Evolutionary conservation across 768 basidiomycete genomes (phyloP).

Genomic region (Russula lepida): DNA sequence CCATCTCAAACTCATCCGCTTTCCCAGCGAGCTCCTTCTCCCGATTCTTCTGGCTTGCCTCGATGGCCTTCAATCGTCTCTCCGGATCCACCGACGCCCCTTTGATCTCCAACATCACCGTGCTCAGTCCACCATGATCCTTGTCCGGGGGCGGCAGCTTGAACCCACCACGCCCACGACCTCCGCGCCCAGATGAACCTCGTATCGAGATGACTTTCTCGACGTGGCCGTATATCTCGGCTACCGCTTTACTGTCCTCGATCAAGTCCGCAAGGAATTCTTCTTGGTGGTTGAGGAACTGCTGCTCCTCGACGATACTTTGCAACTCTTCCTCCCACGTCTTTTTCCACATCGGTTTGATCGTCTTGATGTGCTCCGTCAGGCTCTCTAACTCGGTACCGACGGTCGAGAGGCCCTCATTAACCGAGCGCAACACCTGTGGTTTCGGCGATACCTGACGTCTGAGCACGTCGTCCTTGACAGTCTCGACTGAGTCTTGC

Average conservation of each 20-base stretch:
- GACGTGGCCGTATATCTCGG: conserved; percentile 82
- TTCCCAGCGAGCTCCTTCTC: conserved; percentile 64
- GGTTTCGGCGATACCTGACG: conserved; percentile 79
- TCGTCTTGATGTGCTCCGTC: conserved; percentile 75
- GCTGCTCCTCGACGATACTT: conserved; percentile 95
- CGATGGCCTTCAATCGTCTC: conserved; percentile 85
- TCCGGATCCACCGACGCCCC: conserved; percentile 77
- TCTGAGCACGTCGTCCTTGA: conserved; percentile 88
- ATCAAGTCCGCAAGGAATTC: conserved; percentile 81
- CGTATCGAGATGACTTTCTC: conserved; percentile 78
- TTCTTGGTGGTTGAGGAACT: conserved; percentile 87
- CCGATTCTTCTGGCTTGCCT: conserved; percentile 72
- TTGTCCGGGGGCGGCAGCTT: conserved; percentile 59
- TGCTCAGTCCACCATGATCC: conserved; percentile 55
- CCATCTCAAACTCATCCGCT: conserved; percentile 78
- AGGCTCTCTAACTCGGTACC: conserved; percentile 66
- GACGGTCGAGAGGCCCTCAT: conserved; percentile 59
- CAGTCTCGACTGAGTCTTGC: conserved; percentile 79
- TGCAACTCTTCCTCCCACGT: conserved; percentile 96
- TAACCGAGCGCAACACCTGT: conserved; percentile 57
- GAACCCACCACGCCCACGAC: conserved; percentile 36
- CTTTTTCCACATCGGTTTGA: conserved; percentile 97
- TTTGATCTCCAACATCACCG: conserved; percentile 86
- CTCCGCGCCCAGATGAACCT: conserved; percentile 34
- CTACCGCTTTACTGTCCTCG: conserved; percentile 87